Base-by-base conservation (phyloP, 2,329 filamentous ascomycete species). In the Venturia oleaginea region DNA sequence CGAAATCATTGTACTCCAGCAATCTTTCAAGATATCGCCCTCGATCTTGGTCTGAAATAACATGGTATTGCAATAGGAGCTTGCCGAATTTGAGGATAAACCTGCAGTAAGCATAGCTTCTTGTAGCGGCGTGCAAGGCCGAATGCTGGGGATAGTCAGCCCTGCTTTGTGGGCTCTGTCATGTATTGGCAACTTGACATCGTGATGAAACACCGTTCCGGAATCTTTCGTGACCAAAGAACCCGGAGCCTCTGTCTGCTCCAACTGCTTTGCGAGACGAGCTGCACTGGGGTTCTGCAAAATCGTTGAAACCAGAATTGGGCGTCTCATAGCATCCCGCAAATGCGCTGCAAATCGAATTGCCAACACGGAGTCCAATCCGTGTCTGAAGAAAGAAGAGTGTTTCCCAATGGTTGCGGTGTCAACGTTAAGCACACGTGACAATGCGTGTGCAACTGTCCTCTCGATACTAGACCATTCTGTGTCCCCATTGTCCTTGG, bases 111-210 rank as follows among this genome's bases (percentile, higher is more conserved):
- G 79, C 91, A 96, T 96, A 0, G 88, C 89, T 76, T 95, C 89
- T 73, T 97, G 92, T 0, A 97, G 77, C 0, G 92, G 89, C 1
- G 91, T 95, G 71, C 92, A 96, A 0, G 92, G 92, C 5, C 92
- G 76, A 22, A 59, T 57, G 19, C 34, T 55, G 43, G 34, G 30
- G 43, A 64, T 4, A 15, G 4, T 40, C 10, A 61, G 61, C 1
- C 59, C 59, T 40, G 59, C 34, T 24, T 60, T 60, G 6, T 22
- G 34, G 19, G 27, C 11, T 48, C 42, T 30, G 8, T 62, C 40
- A 11, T 60, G 59, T 22, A 60, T 60, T 11, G 37, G 43, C 32
- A 40, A 27, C 40, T 24, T 38, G 27, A 60, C 17, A 17, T 37
- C 24, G 17, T 5, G 11, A 8, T 34, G 11, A 30, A 57, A 34